A percentile compares a stretch with the other conserved stretches of the same genome.
These are phyloP conservation scores for Pythium periplocum DNA, from an alignment of 352 stramenopile species.

Conservation along the genomic window DNA sequence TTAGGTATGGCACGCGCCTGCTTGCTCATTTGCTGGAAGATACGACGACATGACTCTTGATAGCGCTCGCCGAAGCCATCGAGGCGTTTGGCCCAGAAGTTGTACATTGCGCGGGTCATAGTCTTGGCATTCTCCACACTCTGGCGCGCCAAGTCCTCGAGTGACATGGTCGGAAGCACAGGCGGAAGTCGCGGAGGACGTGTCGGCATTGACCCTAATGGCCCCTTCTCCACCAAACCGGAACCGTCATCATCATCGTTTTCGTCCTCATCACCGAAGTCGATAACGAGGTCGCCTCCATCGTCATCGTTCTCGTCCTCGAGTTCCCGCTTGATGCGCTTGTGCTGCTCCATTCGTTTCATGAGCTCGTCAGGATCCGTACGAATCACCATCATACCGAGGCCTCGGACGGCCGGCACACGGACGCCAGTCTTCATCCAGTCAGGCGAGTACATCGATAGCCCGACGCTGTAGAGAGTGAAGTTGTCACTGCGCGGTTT, in stretches of 20 bases:
- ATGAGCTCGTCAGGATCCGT: slow-evolving; percentile 46
- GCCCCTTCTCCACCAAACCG: slow-evolving; percentile 40
- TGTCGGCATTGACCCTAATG: slow-evolving; percentile 30
- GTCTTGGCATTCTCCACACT: slow-evolving; percentile 48
- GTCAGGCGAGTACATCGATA: slow-evolving; percentile 53
- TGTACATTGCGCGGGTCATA: slow-evolving; percentile 54
- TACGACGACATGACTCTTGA: slow-evolving; percentile 51
- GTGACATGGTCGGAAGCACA: slow-evolving; percentile 42
- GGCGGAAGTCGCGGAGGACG: slow-evolving; percentile 25
- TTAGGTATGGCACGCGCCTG: slow-evolving; percentile 20
- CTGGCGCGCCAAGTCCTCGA: slow-evolving; percentile 39
- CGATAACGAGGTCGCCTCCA: slow-evolving; percentile 8
- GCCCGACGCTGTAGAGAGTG: slow-evolving; percentile 48
- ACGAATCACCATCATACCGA: slow-evolving; percentile 47
- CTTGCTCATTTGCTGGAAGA: slow-evolving; percentile 68
- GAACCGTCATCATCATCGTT: slow-evolving; percentile 33
- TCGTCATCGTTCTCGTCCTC: slow-evolving; percentile 22
- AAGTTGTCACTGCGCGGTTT: slow-evolving; percentile 54
- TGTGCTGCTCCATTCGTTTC: slow-evolving; percentile 57
- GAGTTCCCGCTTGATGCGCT: slow-evolving; percentile 56
- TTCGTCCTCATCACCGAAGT: slow-evolving; percentile 10
- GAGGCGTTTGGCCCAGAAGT: slow-evolving; percentile 62
- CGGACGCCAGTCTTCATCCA: slow-evolving; percentile 55
- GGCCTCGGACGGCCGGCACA: slow-evolving; percentile 43
- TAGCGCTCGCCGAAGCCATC: slow-evolving; percentile 64